These are phyloP conservation scores for Colletotrichum noveboracense DNA, from an alignment of 2,329 filamentous ascomycete species.

Conservation along the genomic window DNA sequence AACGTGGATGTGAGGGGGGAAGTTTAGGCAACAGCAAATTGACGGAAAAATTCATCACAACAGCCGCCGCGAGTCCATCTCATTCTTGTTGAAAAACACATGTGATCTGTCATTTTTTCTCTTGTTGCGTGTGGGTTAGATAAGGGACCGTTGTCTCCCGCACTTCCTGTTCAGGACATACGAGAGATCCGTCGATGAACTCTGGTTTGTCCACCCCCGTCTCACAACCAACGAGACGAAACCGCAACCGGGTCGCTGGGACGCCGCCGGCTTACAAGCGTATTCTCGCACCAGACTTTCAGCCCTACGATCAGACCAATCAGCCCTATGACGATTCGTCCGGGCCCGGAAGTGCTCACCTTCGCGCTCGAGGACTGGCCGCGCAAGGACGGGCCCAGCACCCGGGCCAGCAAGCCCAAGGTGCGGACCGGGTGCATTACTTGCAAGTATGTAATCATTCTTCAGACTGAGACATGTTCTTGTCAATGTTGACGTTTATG, in stretches of 20 bases:
- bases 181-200: not conserved
- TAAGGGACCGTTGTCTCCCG: not conserved
- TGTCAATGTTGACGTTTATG: not conserved
- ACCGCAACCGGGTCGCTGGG: not conserved
- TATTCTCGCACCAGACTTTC: not conserved
- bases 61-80: not conserved
- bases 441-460: constrained; percentile 7
- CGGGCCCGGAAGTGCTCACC: constrained; percentile 2
- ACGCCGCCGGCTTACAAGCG: not conserved
- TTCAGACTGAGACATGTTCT: not conserved
- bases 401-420: constrained; percentile 22
- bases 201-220: not conserved
- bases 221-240: not conserved
- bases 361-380: constrained; percentile 16
- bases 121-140: not conserved
- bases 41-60: not conserved
- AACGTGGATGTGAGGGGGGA: not conserved
- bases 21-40: not conserved
- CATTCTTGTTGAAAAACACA: not conserved
- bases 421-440: constrained; percentile 23
- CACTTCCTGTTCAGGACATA: not conserved
- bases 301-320: not conserved
- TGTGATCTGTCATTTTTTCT: not conserved
- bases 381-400: not conserved
- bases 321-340: not conserved